A percentile compares a stretch with the other conserved stretches of the same genome.
phyloP scores from a whole-genome alignment of 2,329 filamentous ascomycete species.

The Tolypocladium nubicola region DNA sequence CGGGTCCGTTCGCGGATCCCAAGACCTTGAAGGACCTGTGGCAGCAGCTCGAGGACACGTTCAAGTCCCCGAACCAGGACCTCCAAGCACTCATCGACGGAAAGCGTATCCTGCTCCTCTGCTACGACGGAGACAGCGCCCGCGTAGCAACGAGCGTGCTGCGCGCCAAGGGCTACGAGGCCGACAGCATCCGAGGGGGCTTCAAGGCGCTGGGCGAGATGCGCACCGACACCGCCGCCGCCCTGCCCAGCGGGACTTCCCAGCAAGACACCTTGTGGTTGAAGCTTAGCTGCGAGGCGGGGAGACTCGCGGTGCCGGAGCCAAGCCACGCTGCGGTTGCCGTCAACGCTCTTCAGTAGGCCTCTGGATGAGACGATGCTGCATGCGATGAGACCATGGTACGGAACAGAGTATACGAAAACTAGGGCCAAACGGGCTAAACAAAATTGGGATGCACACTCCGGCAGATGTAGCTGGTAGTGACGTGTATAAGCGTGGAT shows the following conservation, averaged over 20 bases:
- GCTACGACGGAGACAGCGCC: slow-evolving; percentile 43
- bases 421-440: background rate
- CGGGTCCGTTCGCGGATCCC: slow-evolving; percentile 36
- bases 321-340: background rate
- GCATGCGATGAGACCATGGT: background rate
- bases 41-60: slow-evolving; percentile 32
- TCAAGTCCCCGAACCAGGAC: slow-evolving; percentile 17
- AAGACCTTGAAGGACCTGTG: slow-evolving; percentile 32
- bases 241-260: background rate
- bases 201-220: slow-evolving; percentile 7
- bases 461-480: no score
- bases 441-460: no score
- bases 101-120: slow-evolving; percentile 33
- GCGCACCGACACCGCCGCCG: background rate
- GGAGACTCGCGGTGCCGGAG: background rate
- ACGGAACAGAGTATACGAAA: background rate
- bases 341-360: background rate
- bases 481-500: no score
- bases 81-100: slow-evolving; percentile 12
- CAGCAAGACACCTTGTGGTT: background rate
- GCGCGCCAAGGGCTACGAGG: slow-evolving; percentile 35
- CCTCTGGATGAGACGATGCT: background rate
- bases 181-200: slow-evolving; percentile 35
- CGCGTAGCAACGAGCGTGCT: slow-evolving; percentile 43
- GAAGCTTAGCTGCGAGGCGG: background rate